Conservation (phyloP, 2,329 filamentous ascomycete genomes). For the Lasiodiplodia theobromae region DNA sequence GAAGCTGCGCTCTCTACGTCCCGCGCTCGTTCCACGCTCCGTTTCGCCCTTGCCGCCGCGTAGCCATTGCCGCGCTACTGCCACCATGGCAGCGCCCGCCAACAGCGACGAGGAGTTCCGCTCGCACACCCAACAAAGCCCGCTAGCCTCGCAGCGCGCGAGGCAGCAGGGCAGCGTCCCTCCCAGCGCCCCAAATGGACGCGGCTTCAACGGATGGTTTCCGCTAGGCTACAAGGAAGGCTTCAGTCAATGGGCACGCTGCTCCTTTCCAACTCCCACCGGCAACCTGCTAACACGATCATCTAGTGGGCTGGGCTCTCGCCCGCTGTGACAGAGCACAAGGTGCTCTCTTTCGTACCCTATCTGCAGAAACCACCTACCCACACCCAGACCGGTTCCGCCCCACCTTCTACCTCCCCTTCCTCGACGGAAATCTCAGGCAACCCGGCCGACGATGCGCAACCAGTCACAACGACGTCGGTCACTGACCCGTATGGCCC, state of each 20-base stretch:
- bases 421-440: constrained; percentile 50
- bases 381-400: constrained; percentile 69
- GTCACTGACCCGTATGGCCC: constrained; percentile 80
- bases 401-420: constrained; percentile 52
- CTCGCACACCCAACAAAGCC: constrained; percentile 50
- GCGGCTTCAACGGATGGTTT: constrained; percentile 64
- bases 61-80: constrained; percentile 7
- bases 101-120: constrained; percentile 24
- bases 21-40: not conserved
- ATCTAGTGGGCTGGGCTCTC: constrained; percentile 83
- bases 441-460: constrained; percentile 46
- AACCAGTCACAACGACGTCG: constrained; percentile 52
- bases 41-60: not conserved
- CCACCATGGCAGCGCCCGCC: constrained; percentile 26
- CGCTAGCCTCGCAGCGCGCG: constrained; percentile 57
- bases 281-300: not conserved
- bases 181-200: constrained; percentile 39
- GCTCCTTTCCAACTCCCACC: not conserved
- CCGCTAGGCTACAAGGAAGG: constrained; percentile 92
- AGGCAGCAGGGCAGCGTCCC: constrained; percentile 44
- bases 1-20: constrained; percentile 3
- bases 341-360: constrained; percentile 85
- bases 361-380: constrained; percentile 76
- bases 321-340: constrained; percentile 83
- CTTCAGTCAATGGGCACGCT: constrained; percentile 84